Percentiles rank a stretch among this genome's conserved stretches.
Conservation (phyloP, 2,329 filamentous ascomycete genomes). For the Fusarium sp. region DNA sequence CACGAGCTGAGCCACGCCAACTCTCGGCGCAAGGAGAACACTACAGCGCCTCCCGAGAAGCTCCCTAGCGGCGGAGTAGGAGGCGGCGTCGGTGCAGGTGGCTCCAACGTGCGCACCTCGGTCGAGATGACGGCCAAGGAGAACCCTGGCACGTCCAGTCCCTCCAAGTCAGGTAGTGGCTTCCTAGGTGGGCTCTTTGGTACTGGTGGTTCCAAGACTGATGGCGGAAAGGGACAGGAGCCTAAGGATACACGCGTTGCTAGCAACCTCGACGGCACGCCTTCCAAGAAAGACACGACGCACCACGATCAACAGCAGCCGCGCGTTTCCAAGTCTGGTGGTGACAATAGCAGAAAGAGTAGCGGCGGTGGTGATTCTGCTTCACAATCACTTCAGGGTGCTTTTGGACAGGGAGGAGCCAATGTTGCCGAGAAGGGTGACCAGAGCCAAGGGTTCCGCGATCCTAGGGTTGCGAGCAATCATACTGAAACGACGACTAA, state of each 20-base stretch:
- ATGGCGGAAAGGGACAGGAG: conserved; percentile 17
- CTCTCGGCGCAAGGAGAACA: conserved; percentile 35
- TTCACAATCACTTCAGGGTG: conserved; percentile 1
- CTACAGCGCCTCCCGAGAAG: conserved; percentile 45
- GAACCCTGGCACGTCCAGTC: conserved; percentile 16
- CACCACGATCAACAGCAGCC: conserved; percentile 24
- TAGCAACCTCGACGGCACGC: conserved; percentile 31
- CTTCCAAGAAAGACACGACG: conserved; percentile 21
- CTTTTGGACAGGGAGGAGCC: conserved; percentile 23
- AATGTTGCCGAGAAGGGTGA: conserved; percentile 16
- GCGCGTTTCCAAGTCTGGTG: conserved; percentile 10
- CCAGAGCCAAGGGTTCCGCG: conserved; percentile 23
- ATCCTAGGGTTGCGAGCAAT: conserved; percentile 30
- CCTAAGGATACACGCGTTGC: conserved; percentile 34
- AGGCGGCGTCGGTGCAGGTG: conserved; percentile 48
- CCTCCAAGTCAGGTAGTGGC: conserved; percentile 7
- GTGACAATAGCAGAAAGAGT: not conserved
- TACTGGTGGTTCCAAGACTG: conserved; percentile 35
- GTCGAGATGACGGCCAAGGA: conserved; percentile 44
- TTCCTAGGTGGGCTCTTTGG: conserved; percentile 41
- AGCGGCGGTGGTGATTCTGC: not conserved
- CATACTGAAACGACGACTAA: conserved; percentile 29
- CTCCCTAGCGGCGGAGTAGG: conserved; percentile 50
- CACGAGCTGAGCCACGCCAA: conserved; percentile 44
- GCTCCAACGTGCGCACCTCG: conserved; percentile 42